phyloP scores from a whole-genome alignment of 768 basidiomycete species.

The Leccinum subtestaceum region DNA sequence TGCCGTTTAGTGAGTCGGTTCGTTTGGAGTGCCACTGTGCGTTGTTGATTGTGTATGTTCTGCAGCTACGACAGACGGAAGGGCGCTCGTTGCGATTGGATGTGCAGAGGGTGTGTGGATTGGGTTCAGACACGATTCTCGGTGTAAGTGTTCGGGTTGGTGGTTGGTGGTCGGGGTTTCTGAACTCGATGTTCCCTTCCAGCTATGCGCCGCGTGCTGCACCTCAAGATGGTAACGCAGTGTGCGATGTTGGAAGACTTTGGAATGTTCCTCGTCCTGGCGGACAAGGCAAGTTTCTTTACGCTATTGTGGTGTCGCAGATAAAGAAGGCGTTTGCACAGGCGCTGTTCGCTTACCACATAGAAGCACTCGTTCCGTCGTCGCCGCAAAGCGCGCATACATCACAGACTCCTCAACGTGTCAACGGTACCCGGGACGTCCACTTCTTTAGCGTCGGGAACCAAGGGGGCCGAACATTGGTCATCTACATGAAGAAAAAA shows the following conservation, averaged over 20 bases:
- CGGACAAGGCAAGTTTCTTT: slow-evolving; percentile 65
- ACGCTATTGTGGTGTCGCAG: neutral
- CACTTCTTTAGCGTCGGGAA: slow-evolving; percentile 95
- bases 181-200: slow-evolving; percentile 10
- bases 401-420: slow-evolving; percentile 81
- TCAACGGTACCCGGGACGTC: slow-evolving; percentile 89
- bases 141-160: slow-evolving; percentile 46
- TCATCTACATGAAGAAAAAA: slow-evolving; percentile 96
- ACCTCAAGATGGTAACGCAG: slow-evolving; percentile 91
- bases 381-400: slow-evolving; percentile 64
- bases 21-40: neutral
- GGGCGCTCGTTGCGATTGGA: slow-evolving; percentile 87
- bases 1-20: slow-evolving; percentile 72
- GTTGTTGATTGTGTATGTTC: slow-evolving; percentile 10
- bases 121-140: slow-evolving; percentile 84
- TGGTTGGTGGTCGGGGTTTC: neutral
- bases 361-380: slow-evolving; percentile 93
- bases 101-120: slow-evolving; percentile 97
- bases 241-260: slow-evolving; percentile 96
- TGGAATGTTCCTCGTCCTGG: slow-evolving; percentile 92
- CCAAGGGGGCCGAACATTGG: slow-evolving; percentile 81
- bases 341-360: slow-evolving; percentile 91
- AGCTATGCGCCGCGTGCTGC: slow-evolving; percentile 93
- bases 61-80: slow-evolving; percentile 77
- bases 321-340: slow-evolving; percentile 25